Base-by-base conservation (phyloP, 1,139 yeast genomes). In the Protomyces arabidopsidicola region DNA sequence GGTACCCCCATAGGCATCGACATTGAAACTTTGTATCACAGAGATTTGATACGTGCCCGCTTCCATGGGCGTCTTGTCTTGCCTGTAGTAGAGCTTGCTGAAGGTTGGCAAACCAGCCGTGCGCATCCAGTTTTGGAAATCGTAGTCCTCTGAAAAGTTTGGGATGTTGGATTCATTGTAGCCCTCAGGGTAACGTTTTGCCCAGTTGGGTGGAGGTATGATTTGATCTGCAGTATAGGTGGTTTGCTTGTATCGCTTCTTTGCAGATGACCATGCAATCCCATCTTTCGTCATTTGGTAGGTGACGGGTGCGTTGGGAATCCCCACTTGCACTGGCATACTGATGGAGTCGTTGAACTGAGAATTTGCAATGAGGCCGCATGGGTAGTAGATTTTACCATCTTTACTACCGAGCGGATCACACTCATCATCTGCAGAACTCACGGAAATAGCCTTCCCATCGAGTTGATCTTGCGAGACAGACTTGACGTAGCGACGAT, bases 121-220 rank as follows among this genome's bases (percentile, higher is more conserved):
- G 71, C 90, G 85, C 97, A 93, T 91, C 99, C 99, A 93, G 74
- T 91, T 93, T 76, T 93, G 98, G 73, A 93, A 85, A 71, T 89
- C 90, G 67, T 80, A 83, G 9, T 78, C 76, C 20, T 59, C 39
- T 20, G 86, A 80, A 55, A 89, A 78, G 73, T 93, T 93, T 9
- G 62, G 62, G 2, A 98, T 98, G 72, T 90, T 90, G 12, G 85
- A 84, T 34, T 83, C 86, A 20, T 87, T 90, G 76, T 93, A 93
- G 0, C 98, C 98, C 68, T 90, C 74, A n/a, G 98, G 98, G 74
- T 74, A 93, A 77, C 70, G 78, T 72, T 87, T 85, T 67, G 78
- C 78, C 98, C 98, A 93, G 77, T 90, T 90, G 70, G 97, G 98
- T 9, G 98, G 98, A 10, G 98, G 98, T 1, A 83, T 95, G 64